phyloP scores from a whole-genome alignment of 805 yeast genomes.

The Sugiyamaella americana region DNA sequence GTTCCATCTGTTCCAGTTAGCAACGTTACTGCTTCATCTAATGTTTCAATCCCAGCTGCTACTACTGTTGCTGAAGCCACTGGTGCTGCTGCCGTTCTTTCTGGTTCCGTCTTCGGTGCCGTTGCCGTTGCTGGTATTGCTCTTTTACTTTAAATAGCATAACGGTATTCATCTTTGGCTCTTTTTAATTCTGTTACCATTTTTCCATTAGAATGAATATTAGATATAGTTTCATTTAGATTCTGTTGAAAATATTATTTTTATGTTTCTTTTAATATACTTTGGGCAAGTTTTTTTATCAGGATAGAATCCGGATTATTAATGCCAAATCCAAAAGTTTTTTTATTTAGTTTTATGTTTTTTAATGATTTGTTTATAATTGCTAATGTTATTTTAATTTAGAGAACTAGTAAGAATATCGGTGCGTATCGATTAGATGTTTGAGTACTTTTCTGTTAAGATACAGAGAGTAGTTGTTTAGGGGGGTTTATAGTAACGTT shows the following conservation, averaged over 20 bases:
- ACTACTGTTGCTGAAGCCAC: slow-evolving; percentile 7
- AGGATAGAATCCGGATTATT: not conserved
- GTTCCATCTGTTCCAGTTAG: not conserved
- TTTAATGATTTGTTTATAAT: not conserved
- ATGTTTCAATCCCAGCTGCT: slow-evolving; percentile 4
- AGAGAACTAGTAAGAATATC: no score
- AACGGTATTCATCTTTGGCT: not conserved
- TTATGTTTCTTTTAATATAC: not conserved
- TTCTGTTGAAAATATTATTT: not conserved
- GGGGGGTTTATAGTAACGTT: no score
- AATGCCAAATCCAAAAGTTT: not conserved
- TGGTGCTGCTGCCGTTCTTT: slow-evolving; percentile 3
- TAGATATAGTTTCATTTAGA: not conserved
- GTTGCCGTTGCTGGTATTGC: slow-evolving; percentile 2
- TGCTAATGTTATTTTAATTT: not conserved
- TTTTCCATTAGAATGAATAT: not conserved
- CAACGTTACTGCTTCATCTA: slow-evolving; percentile 1
- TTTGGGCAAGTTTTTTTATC: not conserved
- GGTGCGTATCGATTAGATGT: no score
- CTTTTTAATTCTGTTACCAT: not conserved
- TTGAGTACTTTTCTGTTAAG: no score
- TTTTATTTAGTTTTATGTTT: not conserved
- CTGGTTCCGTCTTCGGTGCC: slow-evolving; percentile 4
- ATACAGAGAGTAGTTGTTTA: no score
- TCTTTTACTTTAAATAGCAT: not conserved